phyloP scores from a whole-genome alignment of 108 stramenopile genomes.

The Fistulifera pelliculosa region DNA sequence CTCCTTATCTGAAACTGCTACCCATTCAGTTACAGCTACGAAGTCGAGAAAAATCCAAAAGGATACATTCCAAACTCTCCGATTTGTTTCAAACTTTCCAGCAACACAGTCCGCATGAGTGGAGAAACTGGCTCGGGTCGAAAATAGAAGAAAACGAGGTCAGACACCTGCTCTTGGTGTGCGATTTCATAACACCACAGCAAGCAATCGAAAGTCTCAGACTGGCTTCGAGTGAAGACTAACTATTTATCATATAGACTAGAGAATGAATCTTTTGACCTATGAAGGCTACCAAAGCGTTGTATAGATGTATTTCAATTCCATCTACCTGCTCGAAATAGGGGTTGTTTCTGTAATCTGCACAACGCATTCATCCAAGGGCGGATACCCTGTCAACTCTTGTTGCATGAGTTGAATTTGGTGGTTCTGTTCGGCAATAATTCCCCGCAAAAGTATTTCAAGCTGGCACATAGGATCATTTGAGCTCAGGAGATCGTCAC shows the following conservation, averaged over 20 bases:
- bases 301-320: too few species aligned
- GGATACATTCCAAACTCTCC: conserved; percentile 19
- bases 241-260: neutral
- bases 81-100: conserved; percentile 20
- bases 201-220: conserved; percentile 29
- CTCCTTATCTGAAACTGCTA: conserved; percentile 42
- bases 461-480: conserved; percentile 29
- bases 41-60: conserved; percentile 13
- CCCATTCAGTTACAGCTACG: conserved; percentile 31
- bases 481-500: conserved; percentile 38
- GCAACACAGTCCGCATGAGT: conserved; percentile 8
- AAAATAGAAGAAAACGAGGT: conserved; percentile 13
- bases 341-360: neutral
- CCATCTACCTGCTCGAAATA: neutral
- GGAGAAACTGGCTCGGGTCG: conserved; percentile 21
- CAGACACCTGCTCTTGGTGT: conserved; percentile 27
- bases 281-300: too few species aligned
- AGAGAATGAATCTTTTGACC: neutral
- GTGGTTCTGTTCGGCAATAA: conserved; percentile 66
- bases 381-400: neutral
- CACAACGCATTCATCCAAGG: neutral
- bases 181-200: conserved; percentile 27
- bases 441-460: conserved; percentile 47
- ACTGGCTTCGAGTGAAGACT: neutral
- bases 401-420: conserved; percentile 75